Conservation (phyloP, 1,284 basidiomycete species). For the Cryptococcus sp. region DNA sequence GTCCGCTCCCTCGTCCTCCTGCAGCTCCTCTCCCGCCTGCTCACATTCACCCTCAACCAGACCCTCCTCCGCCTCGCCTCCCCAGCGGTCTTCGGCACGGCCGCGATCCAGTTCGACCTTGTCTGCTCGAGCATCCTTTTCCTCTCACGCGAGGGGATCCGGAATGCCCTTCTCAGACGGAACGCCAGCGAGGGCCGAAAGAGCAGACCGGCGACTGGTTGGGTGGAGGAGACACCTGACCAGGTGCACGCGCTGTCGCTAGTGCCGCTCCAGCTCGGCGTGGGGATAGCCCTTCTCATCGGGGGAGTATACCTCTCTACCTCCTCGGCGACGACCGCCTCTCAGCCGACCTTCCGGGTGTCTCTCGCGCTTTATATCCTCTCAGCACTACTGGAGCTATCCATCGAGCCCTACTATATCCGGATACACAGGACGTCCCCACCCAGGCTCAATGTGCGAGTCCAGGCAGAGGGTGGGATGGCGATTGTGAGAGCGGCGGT, state of each 20-base stretch:
- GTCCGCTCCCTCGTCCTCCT: slow-evolving; percentile 78
- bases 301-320: slow-evolving; percentile 56
- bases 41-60: slow-evolving; percentile 89
- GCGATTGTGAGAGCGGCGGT: slow-evolving; percentile 69
- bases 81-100: slow-evolving; percentile 80
- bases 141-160: slow-evolving; percentile 83
- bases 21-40: slow-evolving; percentile 74
- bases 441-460: slow-evolving; percentile 61
- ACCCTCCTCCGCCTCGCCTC: slow-evolving; percentile 73
- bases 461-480: slow-evolving; percentile 76
- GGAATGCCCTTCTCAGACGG: slow-evolving; percentile 65
- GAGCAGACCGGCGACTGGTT: too few species aligned
- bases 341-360: slow-evolving; percentile 62
- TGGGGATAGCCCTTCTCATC: slow-evolving; percentile 58
- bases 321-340: slow-evolving; percentile 55
- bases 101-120: slow-evolving; percentile 80
- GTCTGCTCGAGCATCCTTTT: slow-evolving; percentile 87
- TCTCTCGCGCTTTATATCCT: slow-evolving; percentile 68
- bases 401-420: slow-evolving; percentile 80
- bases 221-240: neutral
- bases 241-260: slow-evolving; percentile 29
- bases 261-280: slow-evolving; percentile 56
- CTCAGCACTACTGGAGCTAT: slow-evolving; percentile 70
- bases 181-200: neutral
- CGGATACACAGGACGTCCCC: slow-evolving; percentile 60